phyloP scores from a whole-genome alignment of 306 rosid species.

The Purshia tridentata region DNA sequence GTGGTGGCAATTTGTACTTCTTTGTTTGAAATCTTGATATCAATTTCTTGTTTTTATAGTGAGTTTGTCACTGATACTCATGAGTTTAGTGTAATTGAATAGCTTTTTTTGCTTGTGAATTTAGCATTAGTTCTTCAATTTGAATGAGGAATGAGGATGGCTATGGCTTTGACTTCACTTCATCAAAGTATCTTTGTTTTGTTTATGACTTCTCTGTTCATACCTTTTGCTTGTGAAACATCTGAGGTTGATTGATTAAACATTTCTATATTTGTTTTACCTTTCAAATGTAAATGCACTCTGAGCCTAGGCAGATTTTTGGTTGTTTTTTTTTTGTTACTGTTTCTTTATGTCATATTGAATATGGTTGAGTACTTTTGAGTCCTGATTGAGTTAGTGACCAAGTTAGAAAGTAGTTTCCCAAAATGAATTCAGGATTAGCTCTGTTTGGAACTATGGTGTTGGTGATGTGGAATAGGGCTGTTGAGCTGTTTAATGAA shows the following conservation, averaged over 20 bases:
- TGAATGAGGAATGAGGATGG: constrained; percentile 4
- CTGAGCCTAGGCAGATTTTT: neutral
- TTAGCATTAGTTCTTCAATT: neutral
- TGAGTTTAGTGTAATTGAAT: neutral
- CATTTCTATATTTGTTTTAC: neutral
- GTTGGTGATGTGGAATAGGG: neutral
- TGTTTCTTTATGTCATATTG: neutral
- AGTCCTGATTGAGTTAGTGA: neutral
- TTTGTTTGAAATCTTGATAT: neutral
- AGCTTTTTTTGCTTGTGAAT: neutral
- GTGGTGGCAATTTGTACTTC: neutral
- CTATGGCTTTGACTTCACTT: neutral
- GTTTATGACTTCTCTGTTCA: neutral
- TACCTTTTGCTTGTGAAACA: neutral
- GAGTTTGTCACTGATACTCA: neutral
- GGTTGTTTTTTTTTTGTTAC: too few species aligned
- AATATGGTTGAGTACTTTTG: neutral
- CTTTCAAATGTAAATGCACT: neutral
- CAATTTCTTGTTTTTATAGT: neutral
- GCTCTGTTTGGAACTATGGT: neutral
- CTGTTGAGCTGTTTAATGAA: neutral
- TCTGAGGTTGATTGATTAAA: neutral
- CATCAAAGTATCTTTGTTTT: neutral
- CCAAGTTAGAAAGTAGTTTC: neutral
- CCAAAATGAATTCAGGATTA: neutral